Conservation (phyloP, 768 basidiomycete species). For the Amanita fuliginea region DNA sequence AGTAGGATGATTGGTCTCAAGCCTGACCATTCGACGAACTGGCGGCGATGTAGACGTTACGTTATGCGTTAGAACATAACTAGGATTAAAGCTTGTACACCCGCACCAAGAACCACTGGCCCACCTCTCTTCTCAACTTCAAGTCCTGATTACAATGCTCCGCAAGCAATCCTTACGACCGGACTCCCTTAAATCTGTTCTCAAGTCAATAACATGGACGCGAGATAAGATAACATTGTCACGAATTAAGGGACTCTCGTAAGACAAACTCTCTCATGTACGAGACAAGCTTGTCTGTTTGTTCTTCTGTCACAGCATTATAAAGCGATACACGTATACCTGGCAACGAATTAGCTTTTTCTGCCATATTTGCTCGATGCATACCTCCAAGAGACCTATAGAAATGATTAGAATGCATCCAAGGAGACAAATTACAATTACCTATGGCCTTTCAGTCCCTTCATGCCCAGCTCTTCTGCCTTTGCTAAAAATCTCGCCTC, state of each 20-base stretch:
- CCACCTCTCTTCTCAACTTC: too few species aligned
- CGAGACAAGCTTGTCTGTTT: constrained; percentile 47
- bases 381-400: constrained; percentile 12
- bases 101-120: too few species aligned
- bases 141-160: too few species aligned
- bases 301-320: constrained; percentile 75
- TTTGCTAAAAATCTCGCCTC: constrained; percentile 71
- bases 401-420: background rate
- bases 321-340: constrained; percentile 82
- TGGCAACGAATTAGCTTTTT: constrained; percentile 12
- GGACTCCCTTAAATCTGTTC: too few species aligned
- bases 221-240: too few species aligned
- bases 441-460: constrained; percentile 89
- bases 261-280: constrained; percentile 49
- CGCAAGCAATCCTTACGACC: too few species aligned
- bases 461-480: constrained; percentile 72
- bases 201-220: too few species aligned
- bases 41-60: too few species aligned
- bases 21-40: too few species aligned
- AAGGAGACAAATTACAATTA: constrained; percentile 25
- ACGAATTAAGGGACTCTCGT: background rate
- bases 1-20: too few species aligned
- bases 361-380: constrained; percentile 16
- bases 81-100: too few species aligned
- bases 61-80: too few species aligned